Evolutionary conservation across 2,329 filamentous ascomycete species (phyloP).

Genomic region (Venturiaceae sp.): DNA sequence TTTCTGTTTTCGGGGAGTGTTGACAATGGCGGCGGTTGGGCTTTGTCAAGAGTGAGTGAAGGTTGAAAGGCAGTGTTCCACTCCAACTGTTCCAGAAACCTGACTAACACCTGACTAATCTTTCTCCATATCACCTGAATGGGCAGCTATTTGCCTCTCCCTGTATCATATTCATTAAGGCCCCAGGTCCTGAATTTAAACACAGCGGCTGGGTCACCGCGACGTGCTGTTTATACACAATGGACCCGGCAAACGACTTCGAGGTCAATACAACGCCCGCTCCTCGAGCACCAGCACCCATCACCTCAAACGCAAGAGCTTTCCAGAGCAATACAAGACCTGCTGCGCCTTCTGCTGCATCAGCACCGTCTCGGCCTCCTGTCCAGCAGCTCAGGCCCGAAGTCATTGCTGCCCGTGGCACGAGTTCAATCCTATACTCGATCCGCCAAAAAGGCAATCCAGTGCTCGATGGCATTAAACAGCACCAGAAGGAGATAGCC

Average conservation of each 20-base stretch:
- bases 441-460: constrained; percentile 93
- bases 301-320: constrained; percentile 1
- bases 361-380: neutral
- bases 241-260: neutral
- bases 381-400: constrained; percentile 85
- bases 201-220: too few species aligned
- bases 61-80: too few species aligned
- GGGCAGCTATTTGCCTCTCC: too few species aligned
- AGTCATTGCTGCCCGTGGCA: constrained; percentile 56
- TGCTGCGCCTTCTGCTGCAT: neutral
- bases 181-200: too few species aligned
- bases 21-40: neutral
- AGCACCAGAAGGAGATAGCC: constrained; percentile 89
- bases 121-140: too few species aligned
- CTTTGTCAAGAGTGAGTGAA: neutral
- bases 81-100: too few species aligned
- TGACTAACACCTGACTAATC: too few species aligned
- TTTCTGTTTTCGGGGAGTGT: neutral
- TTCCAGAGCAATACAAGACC: neutral
- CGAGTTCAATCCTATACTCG: constrained; percentile 79
- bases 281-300: neutral
- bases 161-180: too few species aligned
- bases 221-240: too few species aligned
- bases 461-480: constrained; percentile 71
- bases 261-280: neutral